Conservation (phyloP, 2,329 filamentous ascomycete species). For the Stemphylium lycopersici region DNA sequence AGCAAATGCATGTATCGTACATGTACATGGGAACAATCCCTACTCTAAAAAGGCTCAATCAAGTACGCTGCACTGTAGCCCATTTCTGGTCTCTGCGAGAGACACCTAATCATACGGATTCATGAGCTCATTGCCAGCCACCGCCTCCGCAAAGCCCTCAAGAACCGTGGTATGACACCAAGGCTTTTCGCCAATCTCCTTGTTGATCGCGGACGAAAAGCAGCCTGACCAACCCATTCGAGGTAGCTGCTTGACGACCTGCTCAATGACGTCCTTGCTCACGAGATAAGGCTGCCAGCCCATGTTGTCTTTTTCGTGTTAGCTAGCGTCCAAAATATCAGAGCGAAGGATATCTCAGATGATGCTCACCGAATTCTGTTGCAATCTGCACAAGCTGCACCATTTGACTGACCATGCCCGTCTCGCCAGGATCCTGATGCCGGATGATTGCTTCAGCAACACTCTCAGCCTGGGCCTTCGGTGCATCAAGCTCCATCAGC, state of each 20-base stretch:
- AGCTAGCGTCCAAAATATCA: neutral
- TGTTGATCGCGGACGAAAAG: neutral
- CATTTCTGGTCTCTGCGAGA: too few relatives aligned
- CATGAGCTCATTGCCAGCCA: constrained; percentile 2
- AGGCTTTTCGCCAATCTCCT: constrained; percentile 1
- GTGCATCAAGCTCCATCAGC: neutral
- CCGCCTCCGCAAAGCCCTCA: neutral
- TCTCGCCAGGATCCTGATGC: constrained; percentile 5
- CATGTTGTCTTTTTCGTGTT: neutral
- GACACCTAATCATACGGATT: neutral
- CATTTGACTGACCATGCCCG: neutral
- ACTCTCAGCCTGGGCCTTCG: neutral
- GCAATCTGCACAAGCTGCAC: constrained; percentile 5
- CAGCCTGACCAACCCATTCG: neutral
- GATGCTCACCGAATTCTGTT: constrained; percentile 1
- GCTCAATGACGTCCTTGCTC: neutral
- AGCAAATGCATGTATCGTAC: too few relatives aligned
- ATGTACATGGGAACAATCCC: too few relatives aligned
- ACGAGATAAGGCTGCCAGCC: constrained; percentile 4
- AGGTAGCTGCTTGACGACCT: neutral
- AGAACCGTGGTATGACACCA: constrained; percentile 3
- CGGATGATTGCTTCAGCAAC: constrained; percentile 5
- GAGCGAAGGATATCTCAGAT: neutral
- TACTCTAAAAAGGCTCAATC: too few relatives aligned
- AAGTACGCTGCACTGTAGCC: too few relatives aligned